Evolutionary conservation across 75 land plant genomes (phyloP).

Genomic region (Adiantum capillusveneris): DNA sequence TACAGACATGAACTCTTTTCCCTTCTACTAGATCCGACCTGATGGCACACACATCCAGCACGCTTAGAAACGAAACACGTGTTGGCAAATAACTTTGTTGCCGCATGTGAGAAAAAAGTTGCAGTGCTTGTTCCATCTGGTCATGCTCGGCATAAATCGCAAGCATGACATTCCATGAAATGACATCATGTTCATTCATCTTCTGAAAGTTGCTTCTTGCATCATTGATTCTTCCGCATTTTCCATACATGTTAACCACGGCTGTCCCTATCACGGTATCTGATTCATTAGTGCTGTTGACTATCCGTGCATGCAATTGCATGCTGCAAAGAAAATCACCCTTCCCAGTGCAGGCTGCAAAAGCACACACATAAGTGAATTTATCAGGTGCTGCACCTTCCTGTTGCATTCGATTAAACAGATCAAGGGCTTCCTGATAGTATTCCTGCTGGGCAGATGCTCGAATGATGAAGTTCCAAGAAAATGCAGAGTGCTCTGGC

Average conservation of each 20-base stretch:
- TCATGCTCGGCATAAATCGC: conserved; percentile 25
- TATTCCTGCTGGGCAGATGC: conserved; percentile 1
- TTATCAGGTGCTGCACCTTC: not conserved
- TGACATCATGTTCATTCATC: conserved; percentile 29
- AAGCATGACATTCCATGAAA: conserved; percentile 41
- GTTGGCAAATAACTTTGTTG: conserved; percentile 59
- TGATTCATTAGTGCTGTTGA: conserved; percentile 14
- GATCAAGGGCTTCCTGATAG: not conserved
- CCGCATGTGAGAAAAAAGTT: conserved; percentile 53
- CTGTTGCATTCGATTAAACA: conserved; percentile 4
- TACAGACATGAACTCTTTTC: not conserved
- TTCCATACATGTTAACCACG: conserved; percentile 46
- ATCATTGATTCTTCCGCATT: conserved; percentile 19
- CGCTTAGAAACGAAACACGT: conserved; percentile 40
- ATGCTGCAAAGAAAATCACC: conserved; percentile 20
- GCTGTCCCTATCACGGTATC: conserved; percentile 39
- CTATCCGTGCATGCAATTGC: conserved; percentile 40
- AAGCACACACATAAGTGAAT: conserved; percentile 2
- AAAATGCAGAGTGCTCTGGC: conserved; percentile 16
- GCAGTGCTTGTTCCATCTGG: conserved; percentile 38
- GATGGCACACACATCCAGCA: conserved; percentile 45
- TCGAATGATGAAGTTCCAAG: conserved; percentile 2
- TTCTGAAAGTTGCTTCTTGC: conserved; percentile 13
- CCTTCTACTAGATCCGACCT: conserved; percentile 5
- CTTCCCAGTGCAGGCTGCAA: not conserved